Evolutionary conservation across 2,329 filamentous ascomycete genomes (phyloP), one percentile per base, ranked within the genome.

Genomic region (Ciborinia camelliae): DNA sequence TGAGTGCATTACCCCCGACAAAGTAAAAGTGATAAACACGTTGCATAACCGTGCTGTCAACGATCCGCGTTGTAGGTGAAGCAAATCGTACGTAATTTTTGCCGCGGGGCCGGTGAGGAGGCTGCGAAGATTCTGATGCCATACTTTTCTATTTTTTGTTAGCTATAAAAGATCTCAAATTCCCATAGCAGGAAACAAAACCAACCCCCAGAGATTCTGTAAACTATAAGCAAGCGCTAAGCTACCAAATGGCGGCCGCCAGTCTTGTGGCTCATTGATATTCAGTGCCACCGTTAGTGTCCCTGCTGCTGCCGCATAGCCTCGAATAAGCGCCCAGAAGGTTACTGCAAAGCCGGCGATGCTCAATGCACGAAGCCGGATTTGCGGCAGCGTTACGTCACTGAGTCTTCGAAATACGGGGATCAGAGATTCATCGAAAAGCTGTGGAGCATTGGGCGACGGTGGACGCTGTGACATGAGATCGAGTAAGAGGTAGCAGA

Each of bases 101-200:
- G 52, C 52, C 3, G 20, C 52, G 18, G 52, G 52, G 8, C 32
- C 52, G 2, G 52, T 54, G 9, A 54, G 52, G 3, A 54, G 30
- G n/a, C 52, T 54, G 52, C 52, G 52, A 12, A 55, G 10, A 41
- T 55, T 54, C n/a, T 54, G 52, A 39, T 54, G 52, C 52, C 52
- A 54, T 15, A 54, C 32, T 23, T 54, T 54, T 14, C 52, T 54
- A 12, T 54, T 54, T 12, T 8, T 10, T 35, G 32, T 54, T 18
- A 54, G 9, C 18, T 12, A 37, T 54, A 54, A 39, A 39, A 54
- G 14, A 54, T 14, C 0, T 20, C 20, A 14, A 39, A 26, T n/a
- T n/a, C 14, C n/a, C 20, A 54, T 5, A 54, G n/a, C n/a, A n/a
- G 12, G 4, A 1, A 37, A 12, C 12, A n/a, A 54, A 54, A 37